A percentile compares a stretch with the other conserved stretches of the same genome.
Conservation (phyloP, 2,329 filamentous ascomycete species). For the Fusarium stilboides region DNA sequence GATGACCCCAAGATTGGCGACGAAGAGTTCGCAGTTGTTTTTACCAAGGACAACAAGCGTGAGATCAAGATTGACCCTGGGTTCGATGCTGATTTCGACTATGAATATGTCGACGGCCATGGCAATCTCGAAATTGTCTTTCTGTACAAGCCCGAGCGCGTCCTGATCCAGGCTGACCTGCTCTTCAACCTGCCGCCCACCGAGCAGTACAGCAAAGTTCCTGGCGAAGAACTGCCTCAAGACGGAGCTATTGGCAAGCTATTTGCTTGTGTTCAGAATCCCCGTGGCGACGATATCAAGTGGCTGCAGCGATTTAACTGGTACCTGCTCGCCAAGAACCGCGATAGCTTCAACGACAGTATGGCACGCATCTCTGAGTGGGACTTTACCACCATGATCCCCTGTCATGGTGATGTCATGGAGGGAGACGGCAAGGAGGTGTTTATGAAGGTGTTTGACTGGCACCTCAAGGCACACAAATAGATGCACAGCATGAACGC, state of each 20-base stretch:
- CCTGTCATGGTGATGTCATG: slow-evolving; percentile 94
- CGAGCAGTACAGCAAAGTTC: slow-evolving; percentile 87
- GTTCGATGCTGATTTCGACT: slow-evolving; percentile 89
- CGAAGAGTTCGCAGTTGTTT: slow-evolving; percentile 77
- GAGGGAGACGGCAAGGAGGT: slow-evolving; percentile 80
- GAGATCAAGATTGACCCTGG: slow-evolving; percentile 75
- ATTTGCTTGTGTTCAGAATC: slow-evolving; percentile 70
- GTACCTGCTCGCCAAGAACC: slow-evolving; percentile 78
- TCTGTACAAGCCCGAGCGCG: slow-evolving; percentile 82
- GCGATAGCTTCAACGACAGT: slow-evolving; percentile 78
- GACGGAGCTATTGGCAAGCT: slow-evolving; percentile 60
- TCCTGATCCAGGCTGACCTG: slow-evolving; percentile 90
- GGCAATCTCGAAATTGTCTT: slow-evolving; percentile 91
- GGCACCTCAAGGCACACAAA: slow-evolving; percentile 75
- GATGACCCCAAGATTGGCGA: slow-evolving; percentile 62
- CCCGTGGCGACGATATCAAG: slow-evolving; percentile 74
- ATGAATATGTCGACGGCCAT: slow-evolving; percentile 86
- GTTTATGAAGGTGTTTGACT: slow-evolving; percentile 84
- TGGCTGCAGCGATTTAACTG: slow-evolving; percentile 87
- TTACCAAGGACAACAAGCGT: slow-evolving; percentile 70
- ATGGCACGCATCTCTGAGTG: slow-evolving; percentile 79
- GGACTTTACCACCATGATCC: slow-evolving; percentile 89
- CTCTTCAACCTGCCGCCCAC: slow-evolving; percentile 90
- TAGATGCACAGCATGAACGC: not conserved
- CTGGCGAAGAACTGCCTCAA: slow-evolving; percentile 49